Evolutionary conservation across 495 filamentous ascomycete species (phyloP), one percentile per base, ranked within the genome.

Genomic region (Penicillium fimorum): DNA sequence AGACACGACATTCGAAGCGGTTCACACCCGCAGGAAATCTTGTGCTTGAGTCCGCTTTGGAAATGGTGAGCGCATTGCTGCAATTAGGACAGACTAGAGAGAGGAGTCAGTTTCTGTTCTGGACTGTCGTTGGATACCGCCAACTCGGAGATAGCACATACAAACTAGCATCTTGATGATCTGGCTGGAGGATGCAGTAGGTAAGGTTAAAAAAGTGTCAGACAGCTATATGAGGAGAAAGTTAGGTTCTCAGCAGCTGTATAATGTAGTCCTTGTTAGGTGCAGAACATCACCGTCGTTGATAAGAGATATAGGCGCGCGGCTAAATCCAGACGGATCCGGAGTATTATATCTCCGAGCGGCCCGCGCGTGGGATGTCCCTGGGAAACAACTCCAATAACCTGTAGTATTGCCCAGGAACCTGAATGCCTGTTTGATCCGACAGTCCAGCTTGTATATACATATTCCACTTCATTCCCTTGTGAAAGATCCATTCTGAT

Each of bases 1-100:
- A 98, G 46, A 91, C 92, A 40, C 89, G 87, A 76, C 94, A 98
- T 76, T 96, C 91, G 67, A 97, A 87, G 30, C 90, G 83, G 69
- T 90, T 89, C 47, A 82, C 75, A 10, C 80, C 81, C 30, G 70
- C 58, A 13, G 78, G 77, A 53, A 77, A 68, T 50, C 71, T 66
- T 15, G 69, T 64, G n/a, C 74, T 72, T 25, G 73, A 57, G 25
- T 79, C 76, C 55, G 86, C 83, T 56, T 79, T 78, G 49, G 84
- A 80, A 52, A 90, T 79, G 35, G 75, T 93, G 60, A 98, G 87
- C 66, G 88, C 84, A 82, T 97, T 98, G 69, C 83, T 83, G 81
- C 94, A 98, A 65, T 85, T 82, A 37, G 94, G 94, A 68, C 94
- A 98, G 82, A 97, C 91, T 96, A 50, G 15, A 47, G 3, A 44